phyloP scores from a whole-genome alignment of 768 basidiomycete genomes.

The Russula emetica region DNA sequence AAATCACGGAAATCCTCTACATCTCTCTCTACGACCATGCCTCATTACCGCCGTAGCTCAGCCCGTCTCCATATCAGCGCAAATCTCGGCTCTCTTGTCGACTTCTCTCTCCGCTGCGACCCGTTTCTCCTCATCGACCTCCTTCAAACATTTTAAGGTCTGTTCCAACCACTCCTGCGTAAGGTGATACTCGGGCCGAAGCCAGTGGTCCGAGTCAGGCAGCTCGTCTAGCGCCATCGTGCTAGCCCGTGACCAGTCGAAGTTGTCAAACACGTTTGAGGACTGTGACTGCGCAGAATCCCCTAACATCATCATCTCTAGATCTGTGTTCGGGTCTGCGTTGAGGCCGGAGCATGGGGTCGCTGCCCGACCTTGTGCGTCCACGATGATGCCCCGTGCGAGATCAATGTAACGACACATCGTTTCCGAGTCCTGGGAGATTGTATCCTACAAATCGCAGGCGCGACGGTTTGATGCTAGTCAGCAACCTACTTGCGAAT shows the following conservation, averaged over 20 bases:
- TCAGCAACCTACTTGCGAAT: neutral
- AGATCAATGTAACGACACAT: constrained; percentile 4
- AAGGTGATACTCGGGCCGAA: constrained; percentile 14
- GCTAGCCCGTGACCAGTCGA: neutral
- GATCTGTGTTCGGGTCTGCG: neutral
- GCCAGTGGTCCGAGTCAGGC: neutral
- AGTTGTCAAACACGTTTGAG: no score
- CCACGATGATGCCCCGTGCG: neutral
- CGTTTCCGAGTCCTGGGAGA: constrained; percentile 7
- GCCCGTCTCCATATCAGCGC: neutral
- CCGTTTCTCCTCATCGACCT: neutral
- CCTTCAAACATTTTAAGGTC: neutral
- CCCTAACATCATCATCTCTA: neutral
- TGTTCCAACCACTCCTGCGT: constrained; percentile 21
- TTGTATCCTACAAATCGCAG: neutral
- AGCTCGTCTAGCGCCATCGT: constrained; percentile 15
- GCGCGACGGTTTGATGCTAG: neutral
- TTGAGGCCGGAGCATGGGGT: neutral
- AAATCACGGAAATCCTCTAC: neutral
- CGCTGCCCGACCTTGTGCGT: neutral
- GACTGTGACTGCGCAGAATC: neutral
- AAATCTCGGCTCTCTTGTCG: neutral
- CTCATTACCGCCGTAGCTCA: neutral
- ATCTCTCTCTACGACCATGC: neutral
- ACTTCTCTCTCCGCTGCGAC: neutral